These are phyloP conservation scores for Acorus calamus DNA, from an alignment of 106 monocot genomes.

Conservation along the genomic window DNA sequence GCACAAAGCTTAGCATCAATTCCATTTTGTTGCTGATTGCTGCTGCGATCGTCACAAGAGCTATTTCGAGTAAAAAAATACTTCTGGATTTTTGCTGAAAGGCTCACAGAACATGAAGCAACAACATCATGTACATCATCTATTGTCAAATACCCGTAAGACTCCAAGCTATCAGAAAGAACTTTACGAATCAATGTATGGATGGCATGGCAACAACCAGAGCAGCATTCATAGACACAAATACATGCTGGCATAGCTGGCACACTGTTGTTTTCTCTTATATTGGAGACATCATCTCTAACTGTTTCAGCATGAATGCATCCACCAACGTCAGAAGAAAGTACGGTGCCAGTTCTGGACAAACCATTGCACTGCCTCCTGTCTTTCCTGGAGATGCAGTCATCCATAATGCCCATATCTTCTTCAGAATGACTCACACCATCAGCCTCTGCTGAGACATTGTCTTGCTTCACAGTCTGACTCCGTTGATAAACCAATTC, in stretches of 20 bases:
- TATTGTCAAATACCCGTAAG: conserved; percentile 25
- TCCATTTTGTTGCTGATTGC: conserved; percentile 1
- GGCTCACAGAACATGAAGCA: conserved; percentile 45
- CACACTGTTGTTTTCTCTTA: conserved; percentile 1
- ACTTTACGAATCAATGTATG: conserved; percentile 28
- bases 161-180: conserved; percentile 30
- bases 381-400: background rate
- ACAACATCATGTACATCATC: conserved; percentile 68
- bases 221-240: conserved; percentile 64
- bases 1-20: conserved; percentile 16
- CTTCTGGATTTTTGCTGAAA: conserved; percentile 40
- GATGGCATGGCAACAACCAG: conserved; percentile 35
- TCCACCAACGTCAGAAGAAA: conserved; percentile 4
- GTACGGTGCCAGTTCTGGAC: conserved; percentile 1
- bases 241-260: conserved; percentile 9
- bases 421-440: too few species aligned
- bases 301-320: conserved; percentile 9
- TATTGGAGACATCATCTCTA: background rate
- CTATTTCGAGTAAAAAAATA: conserved; percentile 9
- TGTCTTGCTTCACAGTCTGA: too few species aligned
- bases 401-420: too few species aligned
- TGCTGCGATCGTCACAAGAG: conserved; percentile 2
- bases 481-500: background rate
- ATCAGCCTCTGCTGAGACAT: too few species aligned
- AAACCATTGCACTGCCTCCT: conserved; percentile 3